A percentile compares a stretch with the other conserved stretches of the same genome.
Evolutionary conservation across 306 rosid genomes (phyloP).

Genomic region (Rubus parviflorus): DNA sequence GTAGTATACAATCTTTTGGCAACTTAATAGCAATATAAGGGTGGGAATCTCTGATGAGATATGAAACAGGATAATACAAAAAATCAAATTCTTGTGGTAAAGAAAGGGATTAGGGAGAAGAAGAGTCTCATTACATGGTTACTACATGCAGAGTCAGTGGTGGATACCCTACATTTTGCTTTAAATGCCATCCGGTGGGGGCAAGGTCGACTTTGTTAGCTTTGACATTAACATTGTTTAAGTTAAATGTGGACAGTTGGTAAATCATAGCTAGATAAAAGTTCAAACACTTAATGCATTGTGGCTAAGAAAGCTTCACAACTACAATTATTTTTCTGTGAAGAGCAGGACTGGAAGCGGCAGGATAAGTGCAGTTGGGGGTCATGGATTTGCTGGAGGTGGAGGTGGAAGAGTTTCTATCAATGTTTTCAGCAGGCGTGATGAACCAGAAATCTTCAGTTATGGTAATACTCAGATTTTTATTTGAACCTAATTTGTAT

Average conservation of each 20-base stretch:
- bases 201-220: not conserved
- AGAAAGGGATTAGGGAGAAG: not conserved
- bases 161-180: not conserved
- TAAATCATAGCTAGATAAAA: not conserved
- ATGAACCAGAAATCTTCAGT: constrained; percentile 51
- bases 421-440: constrained; percentile 81
- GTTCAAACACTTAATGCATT: not conserved
- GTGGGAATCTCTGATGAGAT: not conserved
- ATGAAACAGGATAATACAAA: not conserved
- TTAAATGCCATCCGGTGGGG: not conserved
- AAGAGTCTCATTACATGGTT: not conserved
- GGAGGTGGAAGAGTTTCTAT: constrained; percentile 96
- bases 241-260: too few relatives aligned
- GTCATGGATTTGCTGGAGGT: constrained; percentile 92
- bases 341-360: constrained; percentile 91
- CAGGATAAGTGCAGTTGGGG: constrained; percentile 77
- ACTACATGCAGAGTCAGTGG: not conserved
- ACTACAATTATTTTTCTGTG: constrained; percentile 39
- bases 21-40: not conserved
- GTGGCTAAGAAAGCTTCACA: constrained; percentile 33
- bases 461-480: constrained; percentile 60
- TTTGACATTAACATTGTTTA: too few relatives aligned
- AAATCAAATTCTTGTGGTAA: not conserved
- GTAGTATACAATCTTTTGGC: not conserved
- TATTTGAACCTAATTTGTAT: constrained; percentile 8